Evolutionary conservation across 768 basidiomycete genomes (phyloP), one percentile per base, ranked within the genome.

Genomic region (Dendrothele bispora): DNA sequence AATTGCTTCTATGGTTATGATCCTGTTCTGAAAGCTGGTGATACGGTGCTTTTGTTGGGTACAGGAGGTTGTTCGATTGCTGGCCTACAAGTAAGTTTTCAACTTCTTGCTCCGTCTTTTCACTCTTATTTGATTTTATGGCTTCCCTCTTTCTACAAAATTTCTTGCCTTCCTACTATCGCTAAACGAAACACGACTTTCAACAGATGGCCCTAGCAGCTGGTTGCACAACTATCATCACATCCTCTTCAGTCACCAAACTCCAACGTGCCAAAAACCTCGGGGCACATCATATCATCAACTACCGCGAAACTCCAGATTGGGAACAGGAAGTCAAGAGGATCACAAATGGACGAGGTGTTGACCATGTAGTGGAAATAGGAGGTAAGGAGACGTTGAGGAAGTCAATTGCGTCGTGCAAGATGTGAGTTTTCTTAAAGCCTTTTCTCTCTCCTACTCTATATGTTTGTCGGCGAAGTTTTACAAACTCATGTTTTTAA

Each of bases 161-260:
- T n/a, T n/a, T n/a, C n/a, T n/a, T n/a, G n/a, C n/a, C n/a, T n/a
- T n/a, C n/a, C n/a, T n/a, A n/a, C n/a, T n/a, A n/a, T n/a, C n/a
- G n/a, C n/a, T n/a, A n/a, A n/a, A n/a, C n/a, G n/a, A n/a, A n/a
- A n/a, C n/a, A n/a, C n/a, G n/a, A n/a, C n/a, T n/a, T n/a, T n/a
- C n/a, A n/a, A n/a, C 74, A 80, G 64, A 56, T 82, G 44, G 78
- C 79, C 6, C 67, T 76, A 39, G 71, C 73, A 2, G 66, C 71
- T 7, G 78, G 78, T 18, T 77, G 76, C 3, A 69, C 61, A 3
- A 74, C 79, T 47, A 77, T 83, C 57, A 61, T 68, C 32, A 80
- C 77, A 1, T 79, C 77, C 1, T 79, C 75, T 0, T 75, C 75
- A 1, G 75, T 77, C 51, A 59, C 63, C 41, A 83, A 81, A 50